phyloP scores from a whole-genome alignment of 129 eudicot genomes.

The Pulicaria dysenterica region DNA sequence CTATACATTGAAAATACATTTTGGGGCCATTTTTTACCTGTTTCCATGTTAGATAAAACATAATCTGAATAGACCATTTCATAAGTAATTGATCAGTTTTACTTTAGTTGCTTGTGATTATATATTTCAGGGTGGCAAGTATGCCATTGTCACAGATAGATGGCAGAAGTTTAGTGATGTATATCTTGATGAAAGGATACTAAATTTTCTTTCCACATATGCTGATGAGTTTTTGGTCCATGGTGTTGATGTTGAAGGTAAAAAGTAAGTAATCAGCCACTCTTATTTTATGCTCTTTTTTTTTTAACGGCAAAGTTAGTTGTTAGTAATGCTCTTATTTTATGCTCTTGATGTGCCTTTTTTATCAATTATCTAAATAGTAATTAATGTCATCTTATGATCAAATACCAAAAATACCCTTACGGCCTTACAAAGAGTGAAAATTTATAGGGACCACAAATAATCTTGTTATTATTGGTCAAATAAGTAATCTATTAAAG shows the following conservation, averaged over 20 bases:
- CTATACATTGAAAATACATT: too few species aligned
- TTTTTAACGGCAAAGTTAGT: background rate
- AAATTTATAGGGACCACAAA: background rate
- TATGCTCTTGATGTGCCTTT: slow-evolving; percentile 9
- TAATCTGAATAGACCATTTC: background rate
- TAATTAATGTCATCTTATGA: background rate
- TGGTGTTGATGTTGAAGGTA: slow-evolving; percentile 99
- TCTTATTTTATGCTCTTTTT: background rate
- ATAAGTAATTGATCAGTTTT: background rate
- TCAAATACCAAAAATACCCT: background rate
- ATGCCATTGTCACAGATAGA: slow-evolving; percentile 92
- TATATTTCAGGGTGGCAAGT: slow-evolving; percentile 67
- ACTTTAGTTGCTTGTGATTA: slow-evolving; percentile 13
- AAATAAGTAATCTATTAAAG: too few species aligned
- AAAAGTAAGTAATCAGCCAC: slow-evolving; percentile 56
- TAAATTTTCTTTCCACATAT: slow-evolving; percentile 69
- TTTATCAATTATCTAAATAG: slow-evolving; percentile 6
- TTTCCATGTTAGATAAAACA: background rate
- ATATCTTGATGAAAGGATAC: slow-evolving; percentile 56
- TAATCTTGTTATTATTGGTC: background rate
- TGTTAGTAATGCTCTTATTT: too few species aligned
- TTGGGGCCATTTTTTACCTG: background rate
- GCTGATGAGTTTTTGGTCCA: slow-evolving; percentile 97
- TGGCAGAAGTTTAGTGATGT: slow-evolving; percentile 99
- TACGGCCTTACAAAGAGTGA: background rate